Evolutionary conservation across 495 filamentous ascomycete species (phyloP), one percentile per base, ranked within the genome.

Genomic region (Xylaria acuta): DNA sequence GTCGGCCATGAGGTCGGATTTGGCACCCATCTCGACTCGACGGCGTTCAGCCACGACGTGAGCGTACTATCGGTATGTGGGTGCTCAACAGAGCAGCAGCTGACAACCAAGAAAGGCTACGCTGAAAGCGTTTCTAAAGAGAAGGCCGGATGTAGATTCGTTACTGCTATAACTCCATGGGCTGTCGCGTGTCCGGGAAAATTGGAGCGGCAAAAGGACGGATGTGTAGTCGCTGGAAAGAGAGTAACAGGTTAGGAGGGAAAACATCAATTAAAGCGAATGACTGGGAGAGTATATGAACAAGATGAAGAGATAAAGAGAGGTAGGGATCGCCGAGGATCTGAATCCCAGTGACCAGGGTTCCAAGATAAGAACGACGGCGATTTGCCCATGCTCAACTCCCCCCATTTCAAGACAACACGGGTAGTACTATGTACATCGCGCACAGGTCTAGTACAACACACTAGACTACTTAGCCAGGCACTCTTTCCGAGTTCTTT

Each of bases 21-120:
- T 64, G 47, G 7, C 47, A 54, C 62, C 60, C 69, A 71, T 71
- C 58, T 36, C 54, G 41, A n/a, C 22, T 64, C 32, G 56, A 67
- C 22, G 5, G 25, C n/a, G 14, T 30, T 43, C 9, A 25, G 38
- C 59, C 59, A 43, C 60, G 38, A 11, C 2, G 38, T 8, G 38
- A 27, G 38, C 60, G 59, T 38, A 12, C 5, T 34, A 36, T 62
- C 22, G 20, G 34, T 20, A 2, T 38, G 36, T 27, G 36, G 20
- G 20, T 62, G 34, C 9, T 62, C 36, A 40, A 64, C 18, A 18
- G 22, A 30, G 4, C 38, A 18, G 60, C 22, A 64, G 38, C 60
- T 64, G 22, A 27, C 6, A 43, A 30, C 22, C 60, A n/a, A 49
- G 18, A 30, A 20, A 8, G 5, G 38, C 22, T 27, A 30, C n/a